Conservation (phyloP, 805 yeast genomes). For the Starmerella davenportii region DNA sequence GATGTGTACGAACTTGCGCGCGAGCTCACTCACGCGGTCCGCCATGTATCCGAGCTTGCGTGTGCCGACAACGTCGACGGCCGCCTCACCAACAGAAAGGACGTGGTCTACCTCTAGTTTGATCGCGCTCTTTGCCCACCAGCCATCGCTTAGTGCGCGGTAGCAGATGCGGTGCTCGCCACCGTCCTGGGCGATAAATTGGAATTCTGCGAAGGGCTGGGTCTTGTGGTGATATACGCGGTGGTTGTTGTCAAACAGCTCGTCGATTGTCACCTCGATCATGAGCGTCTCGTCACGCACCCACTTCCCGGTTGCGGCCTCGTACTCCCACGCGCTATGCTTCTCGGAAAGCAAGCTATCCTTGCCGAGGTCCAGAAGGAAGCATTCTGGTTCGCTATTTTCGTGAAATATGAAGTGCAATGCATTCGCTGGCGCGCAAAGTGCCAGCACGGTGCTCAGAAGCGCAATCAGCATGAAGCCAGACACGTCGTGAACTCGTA, state of each 20-base stretch:
- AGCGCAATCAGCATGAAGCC: no score
- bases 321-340: slow-evolving; percentile 49
- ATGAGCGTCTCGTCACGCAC: slow-evolving; percentile 35
- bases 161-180: slow-evolving; percentile 80
- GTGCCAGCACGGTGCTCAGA: slow-evolving; percentile 3
- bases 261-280: slow-evolving; percentile 56
- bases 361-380: slow-evolving; percentile 59
- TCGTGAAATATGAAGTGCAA: slow-evolving; percentile 67
- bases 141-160: slow-evolving; percentile 38
- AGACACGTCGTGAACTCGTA: no score
- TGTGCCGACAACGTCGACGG: slow-evolving; percentile 44
- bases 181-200: slow-evolving; percentile 63
- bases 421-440: slow-evolving; percentile 22
- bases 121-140: slow-evolving; percentile 43
- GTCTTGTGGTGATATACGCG: slow-evolving; percentile 54
- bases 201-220: slow-evolving; percentile 43
- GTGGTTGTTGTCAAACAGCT: slow-evolving; percentile 69
- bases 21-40: slow-evolving; percentile 38
- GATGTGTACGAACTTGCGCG: slow-evolving; percentile 38
- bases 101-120: slow-evolving; percentile 60
- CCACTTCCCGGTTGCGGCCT: slow-evolving; percentile 32
- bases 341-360: slow-evolving; percentile 63
- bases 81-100: slow-evolving; percentile 39
- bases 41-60: slow-evolving; percentile 36
- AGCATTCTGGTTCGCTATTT: slow-evolving; percentile 56